These are phyloP conservation scores for Cyclotella baltica DNA, from an alignment of 108 stramenopile genomes.

Conservation along the genomic window DNA sequence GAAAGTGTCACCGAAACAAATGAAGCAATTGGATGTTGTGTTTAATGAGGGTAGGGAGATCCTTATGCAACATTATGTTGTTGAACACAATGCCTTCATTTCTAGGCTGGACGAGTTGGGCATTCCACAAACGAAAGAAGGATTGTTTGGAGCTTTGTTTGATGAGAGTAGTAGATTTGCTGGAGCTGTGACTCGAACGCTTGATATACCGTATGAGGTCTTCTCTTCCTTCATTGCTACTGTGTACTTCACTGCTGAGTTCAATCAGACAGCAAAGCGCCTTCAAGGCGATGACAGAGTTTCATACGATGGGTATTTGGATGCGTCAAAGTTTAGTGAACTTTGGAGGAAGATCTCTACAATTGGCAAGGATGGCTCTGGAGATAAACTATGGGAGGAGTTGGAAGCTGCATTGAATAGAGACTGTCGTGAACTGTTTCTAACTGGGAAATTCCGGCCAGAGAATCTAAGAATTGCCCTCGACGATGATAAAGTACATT, in stretches of 20 bases:
- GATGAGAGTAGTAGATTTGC: constrained; percentile 22
- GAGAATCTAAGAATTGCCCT: constrained; percentile 2
- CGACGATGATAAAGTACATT: constrained; percentile 32
- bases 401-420: constrained; percentile 13
- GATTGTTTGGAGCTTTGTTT: constrained; percentile 15
- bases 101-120: constrained; percentile 1
- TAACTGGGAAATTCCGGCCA: background rate
- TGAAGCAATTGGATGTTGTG: background rate
- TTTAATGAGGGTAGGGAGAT: constrained; percentile 12
- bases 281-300: constrained; percentile 16
- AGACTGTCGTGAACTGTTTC: constrained; percentile 21
- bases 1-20: constrained; percentile 7
- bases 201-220: constrained; percentile 7
- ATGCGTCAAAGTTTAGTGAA: background rate
- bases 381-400: constrained; percentile 19
- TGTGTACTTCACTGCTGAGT: constrained; percentile 28
- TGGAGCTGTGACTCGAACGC: background rate
- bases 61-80: background rate
- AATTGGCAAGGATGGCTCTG: constrained; percentile 21
- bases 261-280: constrained; percentile 9
- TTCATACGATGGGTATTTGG: constrained; percentile 21
- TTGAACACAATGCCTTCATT: background rate
- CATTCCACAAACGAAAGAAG: constrained; percentile 12
- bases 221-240: constrained; percentile 17
- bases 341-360: constrained; percentile 14